These are phyloP conservation scores for Aspergillus bridgeri DNA, from an alignment of 495 filamentous ascomycete genomes.

Conservation along the genomic window DNA sequence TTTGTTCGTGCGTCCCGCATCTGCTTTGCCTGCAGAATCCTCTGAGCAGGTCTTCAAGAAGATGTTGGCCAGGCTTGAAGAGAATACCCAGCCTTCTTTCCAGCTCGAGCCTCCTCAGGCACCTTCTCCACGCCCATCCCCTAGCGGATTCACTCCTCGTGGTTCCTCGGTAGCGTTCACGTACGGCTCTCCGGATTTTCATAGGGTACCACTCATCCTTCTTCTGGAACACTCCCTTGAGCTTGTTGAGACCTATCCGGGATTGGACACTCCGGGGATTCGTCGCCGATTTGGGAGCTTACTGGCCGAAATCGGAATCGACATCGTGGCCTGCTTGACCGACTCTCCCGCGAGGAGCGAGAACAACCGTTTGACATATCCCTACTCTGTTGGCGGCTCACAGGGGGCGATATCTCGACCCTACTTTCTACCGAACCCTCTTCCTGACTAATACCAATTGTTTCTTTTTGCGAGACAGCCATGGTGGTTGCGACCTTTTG, in stretches of 20 bases:
- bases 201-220: conserved; percentile 11
- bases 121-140: conserved; percentile 1
- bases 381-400: not conserved
- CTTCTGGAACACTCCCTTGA: conserved; percentile 14
- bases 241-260: conserved; percentile 13
- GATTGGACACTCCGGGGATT: conserved; percentile 18
- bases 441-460: not conserved
- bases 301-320: conserved; percentile 12
- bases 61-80: conserved; percentile 12
- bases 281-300: conserved; percentile 17
- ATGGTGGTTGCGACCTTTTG: not conserved
- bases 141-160: not conserved
- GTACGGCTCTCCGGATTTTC: conserved; percentile 11
- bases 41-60: conserved; percentile 1
- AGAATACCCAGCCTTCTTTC: not conserved
- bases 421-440: conserved; percentile 1
- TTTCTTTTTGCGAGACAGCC: too few relatives aligned
- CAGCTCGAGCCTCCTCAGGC: not conserved
- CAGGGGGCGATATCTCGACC: too few relatives aligned
- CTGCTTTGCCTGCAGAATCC: not conserved
- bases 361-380: conserved; percentile 2
- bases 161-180: not conserved
- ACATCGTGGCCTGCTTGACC: conserved; percentile 3
- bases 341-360: not conserved
- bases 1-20: conserved; percentile 17